Percentiles rank a stretch among this genome's conserved stretches.
phyloP scores from a whole-genome alignment of 2,329 filamentous ascomycete genomes.

The Scedosporium boydii region DNA sequence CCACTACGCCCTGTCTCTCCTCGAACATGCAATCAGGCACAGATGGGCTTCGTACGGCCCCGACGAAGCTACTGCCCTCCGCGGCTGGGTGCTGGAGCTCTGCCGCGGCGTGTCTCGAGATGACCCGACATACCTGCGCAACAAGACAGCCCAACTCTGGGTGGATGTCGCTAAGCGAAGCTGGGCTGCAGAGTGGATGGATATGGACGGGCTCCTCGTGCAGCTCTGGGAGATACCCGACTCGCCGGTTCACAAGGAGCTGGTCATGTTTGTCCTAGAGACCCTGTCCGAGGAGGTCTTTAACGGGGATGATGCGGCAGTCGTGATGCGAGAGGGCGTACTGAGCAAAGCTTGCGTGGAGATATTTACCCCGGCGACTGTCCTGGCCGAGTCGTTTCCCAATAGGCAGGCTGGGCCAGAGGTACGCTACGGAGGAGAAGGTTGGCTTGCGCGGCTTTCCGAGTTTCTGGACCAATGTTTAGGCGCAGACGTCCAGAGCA shows the following conservation, averaged over 20 bases:
- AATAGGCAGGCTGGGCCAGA: constrained; percentile 58
- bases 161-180: constrained; percentile 86
- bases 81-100: constrained; percentile 70
- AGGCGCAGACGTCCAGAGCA: constrained; percentile 51
- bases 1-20: constrained; percentile 85
- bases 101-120: constrained; percentile 59
- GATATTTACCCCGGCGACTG: constrained; percentile 73
- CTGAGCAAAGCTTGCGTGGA: constrained; percentile 88
- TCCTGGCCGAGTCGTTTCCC: constrained; percentile 68
- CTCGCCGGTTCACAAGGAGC: constrained; percentile 61
- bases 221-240: constrained; percentile 68
- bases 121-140: constrained; percentile 76
- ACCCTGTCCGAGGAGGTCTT: constrained; percentile 92
- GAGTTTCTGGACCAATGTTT: constrained; percentile 67
- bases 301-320: constrained; percentile 78
- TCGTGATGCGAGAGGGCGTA: constrained; percentile 70
- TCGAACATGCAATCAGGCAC: constrained; percentile 84
- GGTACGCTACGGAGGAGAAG: constrained; percentile 70
- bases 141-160: constrained; percentile 93
- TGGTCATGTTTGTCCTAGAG: constrained; percentile 83
- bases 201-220: constrained; percentile 82
- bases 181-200: constrained; percentile 88
- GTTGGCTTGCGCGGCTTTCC: constrained; percentile 75
- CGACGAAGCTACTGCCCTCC: constrained; percentile 58
- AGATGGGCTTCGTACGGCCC: constrained; percentile 66